Conservation (phyloP, 805 yeast genomes). For the Lipomyces oligophaga region DNA sequence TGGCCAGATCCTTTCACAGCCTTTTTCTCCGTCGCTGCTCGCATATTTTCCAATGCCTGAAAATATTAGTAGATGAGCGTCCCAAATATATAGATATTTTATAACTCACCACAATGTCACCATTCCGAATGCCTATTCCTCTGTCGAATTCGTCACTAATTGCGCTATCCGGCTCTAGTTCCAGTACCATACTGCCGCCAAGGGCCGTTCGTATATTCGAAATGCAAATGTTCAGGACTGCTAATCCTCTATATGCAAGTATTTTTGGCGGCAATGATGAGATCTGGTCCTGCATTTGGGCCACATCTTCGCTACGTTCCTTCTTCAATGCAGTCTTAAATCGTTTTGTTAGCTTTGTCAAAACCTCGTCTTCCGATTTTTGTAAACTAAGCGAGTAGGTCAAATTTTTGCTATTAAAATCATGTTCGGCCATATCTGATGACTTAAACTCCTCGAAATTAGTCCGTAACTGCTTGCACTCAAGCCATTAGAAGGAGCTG, state of each 20-base stretch:
- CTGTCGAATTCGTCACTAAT: constrained; percentile 37
- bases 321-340: constrained; percentile 31
- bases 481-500: background rate
- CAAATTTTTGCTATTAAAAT: no score
- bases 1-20: constrained; percentile 2
- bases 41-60: constrained; percentile 13
- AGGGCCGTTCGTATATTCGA: constrained; percentile 68
- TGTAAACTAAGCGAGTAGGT: no score
- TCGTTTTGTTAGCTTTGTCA: constrained; percentile 15
- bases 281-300: constrained; percentile 45
- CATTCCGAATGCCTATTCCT: constrained; percentile 18
- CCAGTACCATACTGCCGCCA: constrained; percentile 70
- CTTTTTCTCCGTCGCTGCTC: constrained; percentile 21
- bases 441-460: no score
- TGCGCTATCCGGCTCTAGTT: constrained; percentile 55
- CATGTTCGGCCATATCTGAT: no score
- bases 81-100: no score
- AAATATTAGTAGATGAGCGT: background rate
- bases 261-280: constrained; percentile 55
- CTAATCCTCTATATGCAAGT: constrained; percentile 69
- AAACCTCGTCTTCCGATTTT: background rate
- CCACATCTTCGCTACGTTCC: constrained; percentile 54
- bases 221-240: constrained; percentile 61
- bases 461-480: no score
- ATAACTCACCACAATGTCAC: constrained; percentile 27